These are phyloP conservation scores for Hymenoscyphus infarciens DNA, from an alignment of 2,329 filamentous ascomycete species.

Conservation along the genomic window DNA sequence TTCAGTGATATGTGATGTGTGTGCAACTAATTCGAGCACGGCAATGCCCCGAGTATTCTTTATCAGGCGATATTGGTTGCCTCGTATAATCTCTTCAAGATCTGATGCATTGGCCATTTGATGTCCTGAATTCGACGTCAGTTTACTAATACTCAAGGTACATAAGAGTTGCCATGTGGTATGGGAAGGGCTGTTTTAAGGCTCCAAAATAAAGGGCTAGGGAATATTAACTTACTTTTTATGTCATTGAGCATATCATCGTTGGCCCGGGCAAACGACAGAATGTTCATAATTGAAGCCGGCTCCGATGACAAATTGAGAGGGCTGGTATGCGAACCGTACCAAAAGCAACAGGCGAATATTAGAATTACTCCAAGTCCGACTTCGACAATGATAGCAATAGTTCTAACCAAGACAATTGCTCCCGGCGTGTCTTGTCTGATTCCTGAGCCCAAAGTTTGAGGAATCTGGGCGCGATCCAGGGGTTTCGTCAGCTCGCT, in stretches of 20 bases:
- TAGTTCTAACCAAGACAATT: constrained; percentile 26
- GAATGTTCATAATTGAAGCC: constrained; percentile 29
- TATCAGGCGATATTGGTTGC: neutral
- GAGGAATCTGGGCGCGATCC: neutral
- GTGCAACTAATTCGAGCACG: constrained; percentile 14
- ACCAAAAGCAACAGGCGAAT: constrained; percentile 22
- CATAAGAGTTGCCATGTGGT: neutral
- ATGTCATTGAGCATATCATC: neutral
- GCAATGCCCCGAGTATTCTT: neutral
- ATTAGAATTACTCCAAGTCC: constrained; percentile 25
- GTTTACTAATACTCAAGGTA: neutral
- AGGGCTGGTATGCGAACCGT: constrained; percentile 15
- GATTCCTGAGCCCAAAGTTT: neutral
- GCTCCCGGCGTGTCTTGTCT: constrained; percentile 8
- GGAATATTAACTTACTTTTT: neutral
- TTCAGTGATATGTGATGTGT: neutral
- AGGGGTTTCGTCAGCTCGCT: constrained; percentile 12
- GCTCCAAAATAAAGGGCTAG: neutral
- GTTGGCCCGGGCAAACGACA: constrained; percentile 16
- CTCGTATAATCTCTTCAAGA: neutral
- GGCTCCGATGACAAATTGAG: constrained; percentile 31
- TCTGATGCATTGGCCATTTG: neutral
- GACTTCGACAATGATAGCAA: constrained; percentile 30
- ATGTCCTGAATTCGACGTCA: neutral
- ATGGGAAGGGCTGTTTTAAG: neutral